Base-by-base conservation (phyloP, 768 basidiomycete genomes). In the Auriscalpium microsporum region DNA sequence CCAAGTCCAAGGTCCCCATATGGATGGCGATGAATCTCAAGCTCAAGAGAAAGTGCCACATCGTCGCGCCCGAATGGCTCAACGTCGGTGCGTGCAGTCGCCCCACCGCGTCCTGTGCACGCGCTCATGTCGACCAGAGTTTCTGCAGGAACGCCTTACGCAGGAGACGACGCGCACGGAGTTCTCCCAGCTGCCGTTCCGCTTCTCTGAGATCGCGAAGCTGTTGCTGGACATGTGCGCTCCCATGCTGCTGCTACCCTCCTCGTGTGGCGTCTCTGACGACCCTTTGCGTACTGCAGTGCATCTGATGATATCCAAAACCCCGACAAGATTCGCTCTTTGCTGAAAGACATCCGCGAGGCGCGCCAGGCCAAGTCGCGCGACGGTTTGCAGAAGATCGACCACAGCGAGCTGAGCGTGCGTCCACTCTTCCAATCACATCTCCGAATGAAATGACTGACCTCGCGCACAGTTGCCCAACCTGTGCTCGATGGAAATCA, bases 21-120 rank as follows among this genome's bases (percentile, higher is more conserved):
- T 99, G 96, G 96, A 86, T 99, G 76, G 96, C 95, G 0, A 74
- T 90, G 3, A 92, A 95, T 65, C 74, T 98, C 50, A 99, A 99
- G 72, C 68, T 85, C 65, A 96, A 97, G 76, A 88, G 90, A 68
- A 94, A 94, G 70, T 97, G 95, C 58, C 84, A 90, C 62, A 92
- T 99, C 50, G 77, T 97, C 13, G 78, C 92, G 1, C 96, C 96
- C 3, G 77, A 79, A 34, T 99, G 96, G 96, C 74, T 99, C 33
- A 82, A 75, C 59, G 80, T 89, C 44, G 92, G 93, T 94, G 59
- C 57, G 87, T 72, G 37, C 16, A 13, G 13, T 28, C 5, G 42
- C 19, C 7, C 16, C 37, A 19, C 34, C 19, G 8, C 14, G 3
- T 23, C 33, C 5, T 37, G 36, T 56, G 33, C 10, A 42, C n/a